Conservation (phyloP, 2,329 filamentous ascomycete genomes). For the Talaromyces albobiverticillius region DNA sequence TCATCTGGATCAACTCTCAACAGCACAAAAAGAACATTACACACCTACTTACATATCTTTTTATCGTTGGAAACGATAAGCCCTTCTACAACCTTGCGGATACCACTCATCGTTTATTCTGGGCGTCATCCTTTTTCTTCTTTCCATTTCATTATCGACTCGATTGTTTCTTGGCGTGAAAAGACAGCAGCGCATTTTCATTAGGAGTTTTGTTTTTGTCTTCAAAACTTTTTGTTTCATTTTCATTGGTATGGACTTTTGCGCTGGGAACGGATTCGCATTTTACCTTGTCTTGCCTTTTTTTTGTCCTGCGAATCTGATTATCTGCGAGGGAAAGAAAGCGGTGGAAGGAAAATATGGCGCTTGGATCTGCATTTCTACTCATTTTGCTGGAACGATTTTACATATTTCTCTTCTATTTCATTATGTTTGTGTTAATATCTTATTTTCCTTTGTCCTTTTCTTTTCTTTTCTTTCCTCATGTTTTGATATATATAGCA, state of each 20-base stretch:
- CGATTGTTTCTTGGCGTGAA: not conserved
- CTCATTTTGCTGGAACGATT: not conserved
- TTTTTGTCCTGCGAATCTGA: not conserved
- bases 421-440: slow-evolving; percentile 4
- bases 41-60: not conserved
- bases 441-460: not conserved
- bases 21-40: not conserved
- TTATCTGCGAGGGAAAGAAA: no score
- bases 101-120: not conserved
- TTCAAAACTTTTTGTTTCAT: slow-evolving; percentile 4
- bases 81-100: not conserved
- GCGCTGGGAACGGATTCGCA: not conserved
- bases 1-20: not conserved
- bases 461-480: not conserved
- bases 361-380: not conserved
- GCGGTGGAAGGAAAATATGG: no score
- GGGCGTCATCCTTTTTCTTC: no score
- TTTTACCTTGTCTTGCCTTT: not conserved
- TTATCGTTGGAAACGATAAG: no score
- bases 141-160: not conserved
- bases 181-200: slow-evolving; percentile 4
- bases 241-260: no score
- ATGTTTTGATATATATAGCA: not conserved
- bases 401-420: not conserved
- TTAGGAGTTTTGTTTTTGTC: slow-evolving; percentile 6